These are phyloP conservation scores for Brettanomyces naardenensis DNA, from an alignment of 805 yeast genomes.

Conservation along the genomic window DNA sequence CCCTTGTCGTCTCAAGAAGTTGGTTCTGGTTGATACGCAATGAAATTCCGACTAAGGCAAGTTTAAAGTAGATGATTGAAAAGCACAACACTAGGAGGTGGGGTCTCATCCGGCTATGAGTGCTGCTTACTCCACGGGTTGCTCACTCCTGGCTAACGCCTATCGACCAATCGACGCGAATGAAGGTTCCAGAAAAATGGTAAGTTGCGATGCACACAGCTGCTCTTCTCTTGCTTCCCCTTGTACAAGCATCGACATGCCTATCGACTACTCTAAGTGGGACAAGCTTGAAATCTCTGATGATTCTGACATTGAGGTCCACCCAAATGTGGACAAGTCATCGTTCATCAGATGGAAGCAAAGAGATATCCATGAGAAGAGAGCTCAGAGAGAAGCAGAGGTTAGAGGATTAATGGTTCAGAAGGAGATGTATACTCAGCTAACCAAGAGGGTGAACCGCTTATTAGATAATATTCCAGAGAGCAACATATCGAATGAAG, in stretches of 20 bases:
- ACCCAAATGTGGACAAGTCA: constrained; percentile 92
- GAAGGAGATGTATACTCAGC: constrained; percentile 67
- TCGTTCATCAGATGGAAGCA: constrained; percentile 96
- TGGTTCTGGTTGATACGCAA: too few species aligned
- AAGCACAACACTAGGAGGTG: too few species aligned
- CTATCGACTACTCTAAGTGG: constrained; percentile 94
- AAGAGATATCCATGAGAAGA: constrained; percentile 91
- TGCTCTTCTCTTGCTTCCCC: too few species aligned
- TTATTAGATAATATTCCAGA: constrained; percentile 38
- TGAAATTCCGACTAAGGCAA: too few species aligned
- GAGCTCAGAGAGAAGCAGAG: constrained; percentile 72
- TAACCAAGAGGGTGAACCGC: constrained; percentile 66
- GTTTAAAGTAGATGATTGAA: too few species aligned
- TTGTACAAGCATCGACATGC: not conserved
- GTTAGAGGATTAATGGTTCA: constrained; percentile 71
- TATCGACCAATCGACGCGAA: too few species aligned
- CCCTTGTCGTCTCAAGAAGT: too few species aligned
- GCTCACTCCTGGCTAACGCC: too few species aligned
- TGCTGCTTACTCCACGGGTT: too few species aligned
- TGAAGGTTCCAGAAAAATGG: not conserved
- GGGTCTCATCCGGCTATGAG: too few species aligned
- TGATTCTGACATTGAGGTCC: constrained; percentile 95
- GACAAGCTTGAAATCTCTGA: constrained; percentile 93
- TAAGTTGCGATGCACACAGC: not conserved
- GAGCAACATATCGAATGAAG: constrained; percentile 27